Conservation (phyloP, 2,329 filamentous ascomycete genomes). For the Orbilia oligospora region DNA sequence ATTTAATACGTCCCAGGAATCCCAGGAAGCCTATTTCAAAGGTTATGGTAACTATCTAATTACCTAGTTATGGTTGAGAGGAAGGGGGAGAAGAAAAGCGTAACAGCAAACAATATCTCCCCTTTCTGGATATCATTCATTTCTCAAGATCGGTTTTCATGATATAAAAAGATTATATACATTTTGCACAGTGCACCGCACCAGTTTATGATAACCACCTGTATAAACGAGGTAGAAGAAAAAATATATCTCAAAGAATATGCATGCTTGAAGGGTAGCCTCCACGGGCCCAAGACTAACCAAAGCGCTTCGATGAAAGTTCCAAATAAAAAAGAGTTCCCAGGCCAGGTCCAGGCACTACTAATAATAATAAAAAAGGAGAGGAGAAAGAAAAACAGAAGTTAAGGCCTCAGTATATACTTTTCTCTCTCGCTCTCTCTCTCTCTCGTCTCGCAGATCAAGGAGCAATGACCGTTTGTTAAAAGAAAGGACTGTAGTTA, state of each 20-base stretch:
- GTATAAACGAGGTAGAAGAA: background rate
- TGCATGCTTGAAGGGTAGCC: no score
- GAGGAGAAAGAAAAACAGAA: background rate
- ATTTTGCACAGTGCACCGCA: no score
- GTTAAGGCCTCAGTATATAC: constrained; percentile 1
- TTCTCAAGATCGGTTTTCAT: no score
- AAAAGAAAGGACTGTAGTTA: constrained; percentile 19
- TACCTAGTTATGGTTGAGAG: no score
- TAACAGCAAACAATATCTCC: no score
- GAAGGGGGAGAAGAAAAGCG: no score
- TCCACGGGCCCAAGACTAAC: background rate
- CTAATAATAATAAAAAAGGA: background rate
- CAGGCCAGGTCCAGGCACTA: constrained; percentile 8
- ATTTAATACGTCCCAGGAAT: no score
- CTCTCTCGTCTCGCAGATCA: background rate
- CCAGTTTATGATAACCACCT: no score
- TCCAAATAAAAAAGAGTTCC: background rate
- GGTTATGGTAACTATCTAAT: no score
- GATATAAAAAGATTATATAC: constrained; percentile 11
- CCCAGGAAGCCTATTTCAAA: no score
- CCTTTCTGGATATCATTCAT: background rate
- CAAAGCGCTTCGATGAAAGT: background rate
- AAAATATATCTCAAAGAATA: background rate
- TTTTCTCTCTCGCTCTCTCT: background rate
- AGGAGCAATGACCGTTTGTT: background rate